These are phyloP conservation scores for Phytophthora syringae DNA, from an alignment of 352 stramenopile species.

Conservation along the genomic window DNA sequence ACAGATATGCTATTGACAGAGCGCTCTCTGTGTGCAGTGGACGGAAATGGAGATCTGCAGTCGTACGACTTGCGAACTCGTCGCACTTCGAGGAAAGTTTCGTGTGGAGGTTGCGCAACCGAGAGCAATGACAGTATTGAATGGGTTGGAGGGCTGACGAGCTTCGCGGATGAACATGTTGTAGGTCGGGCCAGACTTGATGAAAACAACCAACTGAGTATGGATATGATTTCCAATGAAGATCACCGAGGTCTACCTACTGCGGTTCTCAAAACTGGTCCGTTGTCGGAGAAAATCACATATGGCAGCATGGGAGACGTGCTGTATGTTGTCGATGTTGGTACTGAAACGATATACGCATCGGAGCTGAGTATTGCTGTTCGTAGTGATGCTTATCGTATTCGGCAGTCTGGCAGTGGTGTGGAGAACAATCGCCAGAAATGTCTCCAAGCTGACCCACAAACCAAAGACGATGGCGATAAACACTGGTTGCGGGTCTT, in stretches of 20 bases:
- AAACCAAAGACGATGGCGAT: background rate
- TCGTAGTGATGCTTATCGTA: slow-evolving; percentile 61
- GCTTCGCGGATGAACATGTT: slow-evolving; percentile 30
- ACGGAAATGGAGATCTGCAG: slow-evolving; percentile 25
- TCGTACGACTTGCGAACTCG: slow-evolving; percentile 29
- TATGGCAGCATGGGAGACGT: slow-evolving; percentile 16
- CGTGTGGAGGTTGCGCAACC: background rate
- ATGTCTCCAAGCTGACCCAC: slow-evolving; percentile 1
- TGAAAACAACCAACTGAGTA: background rate
- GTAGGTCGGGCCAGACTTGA: slow-evolving; percentile 13
- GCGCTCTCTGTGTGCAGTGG: slow-evolving; percentile 21
- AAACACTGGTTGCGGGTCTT: slow-evolving; percentile 42
- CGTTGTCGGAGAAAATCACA: slow-evolving; percentile 11
- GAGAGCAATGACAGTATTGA: background rate
- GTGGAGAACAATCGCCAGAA: background rate
- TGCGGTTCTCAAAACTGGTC: background rate
- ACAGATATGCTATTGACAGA: slow-evolving; percentile 30
- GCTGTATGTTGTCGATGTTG: slow-evolving; percentile 38
- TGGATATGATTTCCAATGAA: slow-evolving; percentile 35
- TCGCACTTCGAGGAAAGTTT: slow-evolving; percentile 26
- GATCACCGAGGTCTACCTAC: slow-evolving; percentile 42
- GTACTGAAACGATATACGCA: slow-evolving; percentile 4
- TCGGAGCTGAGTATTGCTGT: slow-evolving; percentile 42
- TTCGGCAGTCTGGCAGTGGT: slow-evolving; percentile 34
- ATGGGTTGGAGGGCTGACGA: slow-evolving; percentile 25